Evolutionary conservation across 345 rosid genomes (phyloP).

Genomic region (Diplotaxis tenuifolia): DNA sequence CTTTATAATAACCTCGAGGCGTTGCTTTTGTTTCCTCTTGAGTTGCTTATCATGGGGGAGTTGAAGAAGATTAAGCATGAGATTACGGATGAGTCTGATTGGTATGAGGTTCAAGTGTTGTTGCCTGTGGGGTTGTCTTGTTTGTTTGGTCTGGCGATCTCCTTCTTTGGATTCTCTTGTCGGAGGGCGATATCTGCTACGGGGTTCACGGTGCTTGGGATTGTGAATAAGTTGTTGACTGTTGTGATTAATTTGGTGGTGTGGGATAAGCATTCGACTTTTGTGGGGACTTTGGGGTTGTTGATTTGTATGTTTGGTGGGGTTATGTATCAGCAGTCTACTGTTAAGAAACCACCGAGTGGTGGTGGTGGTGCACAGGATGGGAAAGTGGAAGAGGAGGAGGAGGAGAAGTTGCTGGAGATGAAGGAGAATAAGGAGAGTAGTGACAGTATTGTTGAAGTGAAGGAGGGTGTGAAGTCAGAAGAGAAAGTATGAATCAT

Average conservation of each 20-base stretch:
- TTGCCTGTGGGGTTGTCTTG: constrained; percentile 88
- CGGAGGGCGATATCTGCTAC: constrained; percentile 92
- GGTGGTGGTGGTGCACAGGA: constrained; percentile 41
- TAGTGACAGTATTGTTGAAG: constrained; percentile 22
- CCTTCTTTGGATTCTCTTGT: constrained; percentile 97
- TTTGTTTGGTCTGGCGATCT: constrained; percentile 82
- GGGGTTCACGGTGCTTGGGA: constrained; percentile 97
- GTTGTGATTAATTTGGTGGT: constrained; percentile 78
- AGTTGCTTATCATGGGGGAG: constrained; percentile 93
- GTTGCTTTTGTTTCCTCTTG: constrained; percentile 79
- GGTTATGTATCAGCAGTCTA: constrained; percentile 83
- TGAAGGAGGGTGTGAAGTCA: constrained; percentile 33
- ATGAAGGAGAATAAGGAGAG: constrained; percentile 51
- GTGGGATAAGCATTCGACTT: constrained; percentile 93
- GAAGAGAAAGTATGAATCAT: constrained; percentile 34
- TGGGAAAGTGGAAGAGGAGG: constrained; percentile 52
- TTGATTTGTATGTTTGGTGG: constrained; percentile 93
- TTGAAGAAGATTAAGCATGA: constrained; percentile 84
- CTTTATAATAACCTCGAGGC: constrained; percentile 96
- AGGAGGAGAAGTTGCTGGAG: constrained; percentile 68
- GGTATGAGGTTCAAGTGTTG: constrained; percentile 71
- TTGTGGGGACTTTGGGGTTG: constrained; percentile 77
- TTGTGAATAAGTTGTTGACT: constrained; percentile 87
- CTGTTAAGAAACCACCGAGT: constrained; percentile 74
- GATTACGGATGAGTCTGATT: constrained; percentile 62